Conservation (phyloP, 768 basidiomycete genomes). For the Rossbeevera mucosa region DNA sequence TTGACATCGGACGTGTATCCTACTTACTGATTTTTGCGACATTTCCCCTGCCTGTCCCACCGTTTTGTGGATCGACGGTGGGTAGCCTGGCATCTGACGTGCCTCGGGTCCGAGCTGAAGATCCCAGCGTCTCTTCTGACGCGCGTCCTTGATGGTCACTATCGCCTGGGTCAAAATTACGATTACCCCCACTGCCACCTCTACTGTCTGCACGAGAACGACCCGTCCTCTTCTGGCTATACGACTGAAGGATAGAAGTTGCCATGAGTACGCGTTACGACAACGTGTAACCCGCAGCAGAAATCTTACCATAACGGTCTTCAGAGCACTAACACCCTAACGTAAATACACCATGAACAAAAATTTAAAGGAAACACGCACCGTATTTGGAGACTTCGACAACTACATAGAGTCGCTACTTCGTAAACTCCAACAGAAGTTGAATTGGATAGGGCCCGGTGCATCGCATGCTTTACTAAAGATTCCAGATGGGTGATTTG, state of each 20-base stretch:
- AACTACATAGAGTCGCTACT: constrained; percentile 87
- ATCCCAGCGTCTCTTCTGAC: constrained; percentile 32
- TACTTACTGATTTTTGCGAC: constrained; percentile 28
- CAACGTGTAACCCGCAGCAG: neutral
- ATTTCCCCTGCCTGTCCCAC: constrained; percentile 17
- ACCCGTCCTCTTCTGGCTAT: constrained; percentile 67
- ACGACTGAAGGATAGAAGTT: constrained; percentile 46
- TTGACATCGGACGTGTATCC: constrained; percentile 10
- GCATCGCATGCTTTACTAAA: constrained; percentile 93
- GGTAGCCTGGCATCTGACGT: constrained; percentile 59
- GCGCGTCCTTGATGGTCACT: constrained; percentile 34
- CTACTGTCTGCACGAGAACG: constrained; percentile 49
- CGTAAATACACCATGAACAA: constrained; percentile 12
- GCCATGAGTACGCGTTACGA: constrained; percentile 13
- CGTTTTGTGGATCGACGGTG: constrained; percentile 27
- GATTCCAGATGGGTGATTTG: constrained; percentile 66
- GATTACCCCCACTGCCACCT: constrained; percentile 39
- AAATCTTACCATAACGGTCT: constrained; percentile 72
- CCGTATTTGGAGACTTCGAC: constrained; percentile 86
- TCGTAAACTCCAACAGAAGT: constrained; percentile 92
- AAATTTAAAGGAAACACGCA: constrained; percentile 34
- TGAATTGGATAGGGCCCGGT: constrained; percentile 75
- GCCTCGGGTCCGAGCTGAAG: constrained; percentile 50
- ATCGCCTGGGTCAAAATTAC: constrained; percentile 32
- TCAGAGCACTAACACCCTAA: constrained; percentile 52